Percentiles rank a stretch among this genome's conserved stretches.
These are phyloP conservation scores for Acanthamoeba castellanii DNA, from an alignment of 208 protist species.

Conservation along the genomic window DNA sequence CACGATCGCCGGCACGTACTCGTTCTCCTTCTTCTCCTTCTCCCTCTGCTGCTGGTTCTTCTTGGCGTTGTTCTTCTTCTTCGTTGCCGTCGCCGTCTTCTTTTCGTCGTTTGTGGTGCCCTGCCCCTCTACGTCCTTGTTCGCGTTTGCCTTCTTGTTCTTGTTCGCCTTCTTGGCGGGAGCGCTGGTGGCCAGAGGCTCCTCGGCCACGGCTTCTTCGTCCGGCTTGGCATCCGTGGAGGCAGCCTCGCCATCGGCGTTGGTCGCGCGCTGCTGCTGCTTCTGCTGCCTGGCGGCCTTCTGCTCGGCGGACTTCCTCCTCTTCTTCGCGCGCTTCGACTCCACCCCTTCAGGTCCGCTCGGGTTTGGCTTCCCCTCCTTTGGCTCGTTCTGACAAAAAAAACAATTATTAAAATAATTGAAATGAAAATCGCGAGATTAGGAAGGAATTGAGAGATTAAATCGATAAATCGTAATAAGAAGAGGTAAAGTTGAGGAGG, in stretches of 20 bases:
- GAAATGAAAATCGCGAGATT: neutral
- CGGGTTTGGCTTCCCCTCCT: neutral
- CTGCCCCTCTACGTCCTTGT: neutral
- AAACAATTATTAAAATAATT: neutral
- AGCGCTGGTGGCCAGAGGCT: neutral
- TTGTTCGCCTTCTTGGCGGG: conserved; percentile 21
- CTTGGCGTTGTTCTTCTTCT: neutral
- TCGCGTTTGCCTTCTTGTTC: neutral
- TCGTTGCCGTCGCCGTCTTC: neutral
- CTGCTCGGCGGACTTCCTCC: neutral
- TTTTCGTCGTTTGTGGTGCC: neutral
- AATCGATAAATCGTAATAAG: neutral
- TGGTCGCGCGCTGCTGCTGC: neutral
- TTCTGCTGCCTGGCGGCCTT: neutral
- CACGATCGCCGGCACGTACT: conserved; percentile 21
- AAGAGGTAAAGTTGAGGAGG: neutral
- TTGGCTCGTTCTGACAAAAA: neutral
- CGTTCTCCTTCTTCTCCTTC: neutral
- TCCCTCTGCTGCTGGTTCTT: conserved; percentile 30
- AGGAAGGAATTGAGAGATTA: too few relatives aligned
- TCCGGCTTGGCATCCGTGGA: too few relatives aligned
- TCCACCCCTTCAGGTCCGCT: neutral
- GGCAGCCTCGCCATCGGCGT: neutral
- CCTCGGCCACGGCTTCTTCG: neutral
- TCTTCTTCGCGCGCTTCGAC: conserved; percentile 15